Evolutionary conservation across 805 yeast genomes (phyloP).

Genomic region (Cyberlindnera samutprakarnensis): DNA sequence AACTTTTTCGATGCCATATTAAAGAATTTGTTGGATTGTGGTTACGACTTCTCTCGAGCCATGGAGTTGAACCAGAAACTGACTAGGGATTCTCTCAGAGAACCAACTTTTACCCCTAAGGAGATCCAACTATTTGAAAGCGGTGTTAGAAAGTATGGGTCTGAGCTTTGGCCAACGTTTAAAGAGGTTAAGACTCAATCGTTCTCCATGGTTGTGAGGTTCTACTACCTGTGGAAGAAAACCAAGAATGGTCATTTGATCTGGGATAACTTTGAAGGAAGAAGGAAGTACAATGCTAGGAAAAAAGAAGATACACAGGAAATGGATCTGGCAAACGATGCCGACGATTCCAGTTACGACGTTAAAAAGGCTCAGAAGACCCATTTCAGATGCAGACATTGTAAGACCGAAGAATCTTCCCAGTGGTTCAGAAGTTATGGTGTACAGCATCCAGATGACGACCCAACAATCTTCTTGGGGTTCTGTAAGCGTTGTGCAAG

Average conservation of each 20-base stretch:
- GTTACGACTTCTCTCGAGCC: slow-evolving; percentile 48
- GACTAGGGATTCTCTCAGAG: slow-evolving; percentile 54
- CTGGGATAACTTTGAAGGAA: slow-evolving; percentile 78
- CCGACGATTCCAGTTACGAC: slow-evolving; percentile 70
- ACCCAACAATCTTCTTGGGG: slow-evolving; percentile 39
- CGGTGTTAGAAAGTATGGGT: slow-evolving; percentile 65
- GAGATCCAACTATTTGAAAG: slow-evolving; percentile 68
- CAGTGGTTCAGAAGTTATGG: slow-evolving; percentile 76
- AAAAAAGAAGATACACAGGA: slow-evolving; percentile 13
- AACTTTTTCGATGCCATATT: slow-evolving; percentile 76
- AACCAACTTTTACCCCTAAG: slow-evolving; percentile 63
- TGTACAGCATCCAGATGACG: slow-evolving; percentile 29
- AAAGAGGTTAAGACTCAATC: slow-evolving; percentile 69
- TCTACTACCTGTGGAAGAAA: slow-evolving; percentile 89
- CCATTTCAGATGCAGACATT: slow-evolving; percentile 62
- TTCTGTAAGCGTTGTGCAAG: slow-evolving; percentile 83
- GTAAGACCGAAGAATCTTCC: slow-evolving; percentile 45
- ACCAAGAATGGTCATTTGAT: slow-evolving; percentile 64
- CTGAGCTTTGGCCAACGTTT: slow-evolving; percentile 69
- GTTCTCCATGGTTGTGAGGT: slow-evolving; percentile 74
- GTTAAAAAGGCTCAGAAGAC: slow-evolving; percentile 35
- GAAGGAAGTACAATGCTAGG: slow-evolving; percentile 49
- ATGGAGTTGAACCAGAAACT: slow-evolving; percentile 35
- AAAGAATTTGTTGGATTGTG: slow-evolving; percentile 40
- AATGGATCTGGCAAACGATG: slow-evolving; percentile 27